Conservation (phyloP, 164 flowering plant species). For the Kingdonia uniflora region DNA sequence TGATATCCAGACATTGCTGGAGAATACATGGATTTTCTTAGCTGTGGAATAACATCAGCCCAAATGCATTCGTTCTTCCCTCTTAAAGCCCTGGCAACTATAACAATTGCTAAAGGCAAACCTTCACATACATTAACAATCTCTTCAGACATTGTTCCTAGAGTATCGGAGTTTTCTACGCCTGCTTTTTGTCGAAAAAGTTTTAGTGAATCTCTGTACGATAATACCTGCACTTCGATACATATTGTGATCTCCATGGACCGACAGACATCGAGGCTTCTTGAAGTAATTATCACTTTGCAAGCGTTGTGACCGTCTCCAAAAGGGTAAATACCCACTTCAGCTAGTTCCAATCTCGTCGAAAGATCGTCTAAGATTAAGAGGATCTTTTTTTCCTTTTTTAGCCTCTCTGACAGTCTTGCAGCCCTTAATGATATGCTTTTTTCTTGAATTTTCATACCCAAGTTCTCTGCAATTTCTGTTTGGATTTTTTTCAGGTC, state of each 20-base stretch:
- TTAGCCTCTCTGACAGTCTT: neutral
- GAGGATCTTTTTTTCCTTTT: constrained; percentile 2
- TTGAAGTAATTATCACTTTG: constrained; percentile 15
- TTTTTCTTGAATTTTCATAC: constrained; percentile 1
- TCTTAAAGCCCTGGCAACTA: constrained; percentile 14
- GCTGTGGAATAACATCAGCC: constrained; percentile 4
- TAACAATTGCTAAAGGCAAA: constrained; percentile 16
- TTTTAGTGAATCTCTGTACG: constrained; percentile 11
- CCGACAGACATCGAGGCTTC: constrained; percentile 6
- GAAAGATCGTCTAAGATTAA: constrained; percentile 30
- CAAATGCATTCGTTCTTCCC: constrained; percentile 4
- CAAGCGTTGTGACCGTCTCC: constrained; percentile 16
- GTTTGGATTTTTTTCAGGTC: constrained; percentile 9
- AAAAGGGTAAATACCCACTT: constrained; percentile 9
- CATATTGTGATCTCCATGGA: constrained; percentile 6
- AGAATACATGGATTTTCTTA: constrained; percentile 3
- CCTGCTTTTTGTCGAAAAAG: constrained; percentile 14
- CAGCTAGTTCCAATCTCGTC: constrained; percentile 11
- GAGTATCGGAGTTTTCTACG: neutral
- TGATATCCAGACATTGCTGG: too few species aligned
- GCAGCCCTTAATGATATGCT: neutral
- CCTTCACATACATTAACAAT: constrained; percentile 19
- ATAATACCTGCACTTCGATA: neutral
- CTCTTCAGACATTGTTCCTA: constrained; percentile 2
- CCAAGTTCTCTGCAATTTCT: constrained; percentile 12